A percentile compares a stretch with the other conserved stretches of the same genome.
phyloP scores from a whole-genome alignment of 176 grass and related monocot species.

The Guadua angustifolia region DNA sequence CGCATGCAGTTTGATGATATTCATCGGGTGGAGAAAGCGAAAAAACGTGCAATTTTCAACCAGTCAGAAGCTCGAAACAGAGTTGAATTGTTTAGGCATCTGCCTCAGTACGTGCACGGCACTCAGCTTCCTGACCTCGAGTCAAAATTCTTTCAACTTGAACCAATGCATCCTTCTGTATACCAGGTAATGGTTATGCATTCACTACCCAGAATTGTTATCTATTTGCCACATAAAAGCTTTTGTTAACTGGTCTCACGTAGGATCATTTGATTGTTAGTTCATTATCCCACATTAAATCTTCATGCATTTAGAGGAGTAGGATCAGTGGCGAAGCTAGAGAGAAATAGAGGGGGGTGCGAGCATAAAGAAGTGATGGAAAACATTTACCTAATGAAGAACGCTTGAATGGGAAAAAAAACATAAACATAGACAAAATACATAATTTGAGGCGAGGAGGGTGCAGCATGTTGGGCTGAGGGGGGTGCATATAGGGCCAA shows the following conservation, averaged over 20 bases:
- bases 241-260: background rate
- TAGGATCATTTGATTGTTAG: conserved; percentile 7
- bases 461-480: no score
- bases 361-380: no score
- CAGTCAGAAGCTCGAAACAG: conserved; percentile 69
- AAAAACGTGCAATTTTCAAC: conserved; percentile 58
- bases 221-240: background rate
- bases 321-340: no score
- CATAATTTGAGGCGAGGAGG: no score
- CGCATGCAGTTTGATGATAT: conserved; percentile 77
- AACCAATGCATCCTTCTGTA: conserved; percentile 82
- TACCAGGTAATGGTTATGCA: conserved; percentile 64
- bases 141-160: conserved; percentile 66
- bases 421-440: no score
- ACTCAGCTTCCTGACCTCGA: conserved; percentile 83
- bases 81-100: conserved; percentile 75
- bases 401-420: no score
- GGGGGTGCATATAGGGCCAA: no score
- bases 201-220: background rate
- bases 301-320: background rate
- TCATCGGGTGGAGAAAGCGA: conserved; percentile 63
- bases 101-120: conserved; percentile 76
- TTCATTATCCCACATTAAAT: no score
- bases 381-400: no score
- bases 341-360: no score